Conservation (phyloP, 169 alveolate genomes). For the Plasmodium adleri region DNA sequence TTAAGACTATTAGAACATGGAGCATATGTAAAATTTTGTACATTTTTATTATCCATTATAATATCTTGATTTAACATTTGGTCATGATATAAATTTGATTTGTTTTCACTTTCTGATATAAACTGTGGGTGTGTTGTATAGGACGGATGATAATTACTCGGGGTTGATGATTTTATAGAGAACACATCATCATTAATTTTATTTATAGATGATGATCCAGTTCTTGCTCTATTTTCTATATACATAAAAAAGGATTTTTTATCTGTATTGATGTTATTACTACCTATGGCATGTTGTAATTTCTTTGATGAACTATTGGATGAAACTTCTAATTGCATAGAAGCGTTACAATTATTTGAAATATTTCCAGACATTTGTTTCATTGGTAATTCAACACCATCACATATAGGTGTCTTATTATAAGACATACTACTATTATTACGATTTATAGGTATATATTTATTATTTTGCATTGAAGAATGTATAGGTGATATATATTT, state of each 20-base stretch:
- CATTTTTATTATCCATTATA: constrained; percentile 26
- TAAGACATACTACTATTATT: constrained; percentile 4
- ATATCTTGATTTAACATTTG: constrained; percentile 19
- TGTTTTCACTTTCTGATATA: constrained; percentile 16
- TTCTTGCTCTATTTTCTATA: constrained; percentile 35
- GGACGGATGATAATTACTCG: constrained; percentile 14
- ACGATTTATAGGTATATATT: constrained; percentile 23
- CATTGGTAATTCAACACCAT: constrained; percentile 6
- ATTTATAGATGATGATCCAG: constrained; percentile 8
- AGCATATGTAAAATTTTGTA: constrained; percentile 28
- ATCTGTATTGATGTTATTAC: constrained; percentile 26
- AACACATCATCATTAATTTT: constrained; percentile 26
- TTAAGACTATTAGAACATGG: constrained; percentile 4
- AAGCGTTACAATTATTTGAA: background rate
- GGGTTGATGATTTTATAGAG: constrained; percentile 33
- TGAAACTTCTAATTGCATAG: constrained; percentile 31
- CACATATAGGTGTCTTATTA: constrained; percentile 31
- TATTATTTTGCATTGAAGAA: constrained; percentile 14
- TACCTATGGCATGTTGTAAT: constrained; percentile 27
- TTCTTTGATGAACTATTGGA: constrained; percentile 18
- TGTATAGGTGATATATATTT: constrained; percentile 17
- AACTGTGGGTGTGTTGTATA: constrained; percentile 15
- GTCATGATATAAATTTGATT: background rate
- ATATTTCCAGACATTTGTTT: constrained; percentile 11
- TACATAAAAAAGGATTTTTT: constrained; percentile 38